Evolutionary conservation across 2,329 filamentous ascomycete genomes (phyloP), one percentile per base, ranked within the genome.

Genomic region (Lecanicillium sp.): DNA sequence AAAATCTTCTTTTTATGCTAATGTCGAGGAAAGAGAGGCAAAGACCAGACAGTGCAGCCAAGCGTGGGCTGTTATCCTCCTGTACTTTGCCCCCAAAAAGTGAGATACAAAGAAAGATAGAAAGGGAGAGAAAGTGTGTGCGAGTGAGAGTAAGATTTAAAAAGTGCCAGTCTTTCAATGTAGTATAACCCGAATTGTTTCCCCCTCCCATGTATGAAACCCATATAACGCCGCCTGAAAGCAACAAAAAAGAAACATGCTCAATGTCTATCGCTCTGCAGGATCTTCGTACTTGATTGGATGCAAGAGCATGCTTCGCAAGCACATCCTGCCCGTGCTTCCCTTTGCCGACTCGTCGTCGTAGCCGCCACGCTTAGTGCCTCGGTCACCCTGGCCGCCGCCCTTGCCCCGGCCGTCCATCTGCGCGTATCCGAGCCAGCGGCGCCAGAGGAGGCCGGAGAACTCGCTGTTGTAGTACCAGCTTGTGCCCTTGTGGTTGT

Each of bases 381-480:
- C 71, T 45, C 65, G 64, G 29, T 62, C 71, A 36, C 61, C 66
- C 43, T 58, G 57, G 35, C 61, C 84, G 22, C 70, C 69, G 32
- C 65, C 56, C n/a, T 59, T 53, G 5, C 68, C 69, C 22, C 70
- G 61, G 6, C 68, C 69, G 42, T 75, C 71, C 50, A 64, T 58
- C 52, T 77, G 71, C 13, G 70, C 61, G 47, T 73, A 77, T 1
- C 74, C 74, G 33, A 92, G 62, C 87, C 87, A 94, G 32, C 85
- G 70, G 36, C 83, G 72, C 76, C 87, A 94, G 48, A 94, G 55
- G n/a, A 82, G 74, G 4, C 81, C 74, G 1, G 84, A 79, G 53
- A 92, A 94, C 36, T 80, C 74, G 17, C 80, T 80, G 50, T 87
- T 84, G 60, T 87, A 94, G 60, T 90, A 94, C 84, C 85, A 94